phyloP scores from a whole-genome alignment of 2,329 filamentous ascomycete species.

The Penicillium oxalicum region DNA sequence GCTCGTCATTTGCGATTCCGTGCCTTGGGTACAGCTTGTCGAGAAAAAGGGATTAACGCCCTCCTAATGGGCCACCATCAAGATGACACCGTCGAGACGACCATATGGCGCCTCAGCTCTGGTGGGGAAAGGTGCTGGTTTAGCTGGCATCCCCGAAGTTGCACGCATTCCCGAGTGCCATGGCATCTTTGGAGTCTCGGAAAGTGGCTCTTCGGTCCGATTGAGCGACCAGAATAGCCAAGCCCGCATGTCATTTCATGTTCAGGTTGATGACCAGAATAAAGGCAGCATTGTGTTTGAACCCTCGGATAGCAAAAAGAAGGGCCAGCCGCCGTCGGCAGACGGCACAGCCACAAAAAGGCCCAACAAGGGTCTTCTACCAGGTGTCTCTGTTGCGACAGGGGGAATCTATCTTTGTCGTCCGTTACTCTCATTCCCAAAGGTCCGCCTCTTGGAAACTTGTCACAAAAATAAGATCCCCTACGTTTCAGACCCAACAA shows the following conservation, averaged over 20 bases:
- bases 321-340: not conserved
- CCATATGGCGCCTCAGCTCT: constrained; percentile 68
- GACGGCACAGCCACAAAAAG: not conserved
- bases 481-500: constrained; percentile 85
- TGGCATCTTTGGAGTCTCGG: constrained; percentile 64
- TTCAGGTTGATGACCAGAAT: constrained; percentile 7
- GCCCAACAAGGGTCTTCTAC: not conserved
- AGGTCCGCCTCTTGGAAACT: constrained; percentile 59
- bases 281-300: constrained; percentile 4
- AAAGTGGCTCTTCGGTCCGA: constrained; percentile 53
- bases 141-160: constrained; percentile 61
- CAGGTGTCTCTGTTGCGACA: constrained; percentile 19
- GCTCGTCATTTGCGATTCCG: constrained; percentile 72
- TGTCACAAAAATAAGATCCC: constrained; percentile 61
- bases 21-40: constrained; percentile 58
- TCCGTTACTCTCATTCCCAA: constrained; percentile 49
- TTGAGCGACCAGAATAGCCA: constrained; percentile 16
- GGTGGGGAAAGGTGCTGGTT: constrained; percentile 65
- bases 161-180: constrained; percentile 77
- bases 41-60: constrained; percentile 46
- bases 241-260: not conserved
- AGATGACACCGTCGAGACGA: constrained; percentile 87
- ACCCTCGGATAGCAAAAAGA: not conserved
- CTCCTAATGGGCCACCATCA: constrained; percentile 79
- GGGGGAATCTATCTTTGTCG: constrained; percentile 35